A percentile compares a stretch with the other conserved stretches of the same genome.
Evolutionary conservation across 257 asterid species (phyloP).

Genomic region (Forsythia suspensa): DNA sequence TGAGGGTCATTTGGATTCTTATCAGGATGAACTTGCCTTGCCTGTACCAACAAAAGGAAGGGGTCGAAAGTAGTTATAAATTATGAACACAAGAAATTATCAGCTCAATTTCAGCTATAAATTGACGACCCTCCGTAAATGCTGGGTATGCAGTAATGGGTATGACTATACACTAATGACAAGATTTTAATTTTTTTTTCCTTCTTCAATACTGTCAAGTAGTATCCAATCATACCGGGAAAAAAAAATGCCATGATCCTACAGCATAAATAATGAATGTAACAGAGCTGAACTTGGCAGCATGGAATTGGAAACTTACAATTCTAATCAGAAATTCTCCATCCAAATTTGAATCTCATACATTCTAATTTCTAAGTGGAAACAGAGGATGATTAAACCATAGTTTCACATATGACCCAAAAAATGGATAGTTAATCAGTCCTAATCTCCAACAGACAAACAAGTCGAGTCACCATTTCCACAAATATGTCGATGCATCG

Average conservation of each 20-base stretch:
- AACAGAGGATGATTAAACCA: background rate
- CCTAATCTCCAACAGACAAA: no score
- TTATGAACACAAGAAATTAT: background rate
- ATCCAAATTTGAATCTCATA: background rate
- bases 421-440: background rate
- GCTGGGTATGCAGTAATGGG: background rate
- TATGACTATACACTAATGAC: background rate
- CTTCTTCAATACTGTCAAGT: background rate
- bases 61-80: background rate
- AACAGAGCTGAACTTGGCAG: background rate
- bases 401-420: background rate
- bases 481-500: no score
- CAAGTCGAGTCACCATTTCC: background rate
- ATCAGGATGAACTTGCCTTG: slow-evolving; percentile 93
- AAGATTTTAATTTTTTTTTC: background rate
- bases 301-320: background rate
- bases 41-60: slow-evolving; percentile 43
- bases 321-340: background rate
- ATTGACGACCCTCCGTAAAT: background rate
- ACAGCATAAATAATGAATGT: background rate
- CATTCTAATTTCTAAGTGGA: background rate
- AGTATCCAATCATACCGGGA: background rate
- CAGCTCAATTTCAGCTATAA: background rate
- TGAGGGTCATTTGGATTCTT: slow-evolving; percentile 85
- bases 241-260: background rate